Base-by-base conservation (phyloP, 1,284 basidiomycete species). In the Ustilago shanxiensis region DNA sequence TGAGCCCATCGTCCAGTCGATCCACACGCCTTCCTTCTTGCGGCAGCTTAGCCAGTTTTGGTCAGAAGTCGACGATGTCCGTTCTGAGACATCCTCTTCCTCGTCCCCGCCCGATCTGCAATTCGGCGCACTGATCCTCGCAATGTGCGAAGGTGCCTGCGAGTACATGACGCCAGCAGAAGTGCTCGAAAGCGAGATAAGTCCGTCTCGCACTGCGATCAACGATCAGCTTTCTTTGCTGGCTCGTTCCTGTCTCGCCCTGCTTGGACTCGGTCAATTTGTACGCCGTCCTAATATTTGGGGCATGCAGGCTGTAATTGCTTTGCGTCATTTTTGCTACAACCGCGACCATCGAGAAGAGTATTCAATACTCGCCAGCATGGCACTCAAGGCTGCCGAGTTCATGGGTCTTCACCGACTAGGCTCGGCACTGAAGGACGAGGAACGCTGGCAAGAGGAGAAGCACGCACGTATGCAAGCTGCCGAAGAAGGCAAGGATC, bases 351-450 rank as follows among this genome's bases (percentile, higher is more conserved):
- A 71, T 56, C 67, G 67, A 29, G 67, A 74, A 18, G 76, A 78
- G 44, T 78, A 74, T 24, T 9, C 57, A 6, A 39, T 65, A 13
- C 51, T 78, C 8, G 39, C 18, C 22, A 65, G 55, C 33, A 78
- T 74, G 76, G 76, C 68, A 20, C 58, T 78, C 60, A 73, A 66
- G 57, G 67, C 76, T 14, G 65, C 77, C 33, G 77, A 81, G 47
- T 55, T 57, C 28, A 60, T 81, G 49, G 81, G 77, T 5, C 58
- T 79, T 54, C 74, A 80, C 37, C 63, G 58, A 9, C 71, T 82
- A 22, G 80, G 80, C 37, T 79, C 72, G 1, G 80, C 80, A 8
- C 56, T 70, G n/a, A 73, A 66, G 26, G 80, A 82, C 29, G 74
- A 80, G 44, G 69, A 77, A 13, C 62, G 63, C 24, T 82, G 80